These are phyloP conservation scores for Lachnellula hyalina DNA, from an alignment of 2,329 filamentous ascomycete genomes.

Conservation along the genomic window DNA sequence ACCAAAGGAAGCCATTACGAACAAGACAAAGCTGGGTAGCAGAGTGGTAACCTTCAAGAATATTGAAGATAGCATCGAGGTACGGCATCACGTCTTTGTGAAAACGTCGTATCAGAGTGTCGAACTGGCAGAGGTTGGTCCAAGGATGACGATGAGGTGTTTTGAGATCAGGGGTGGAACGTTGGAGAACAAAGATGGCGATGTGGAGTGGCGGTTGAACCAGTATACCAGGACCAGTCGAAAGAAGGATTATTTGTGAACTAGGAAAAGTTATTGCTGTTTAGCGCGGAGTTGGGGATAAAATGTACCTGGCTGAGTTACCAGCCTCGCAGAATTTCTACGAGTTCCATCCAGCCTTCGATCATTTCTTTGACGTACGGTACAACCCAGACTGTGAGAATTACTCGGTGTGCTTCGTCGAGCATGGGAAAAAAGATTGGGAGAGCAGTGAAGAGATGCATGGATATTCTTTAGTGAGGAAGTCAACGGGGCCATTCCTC, in stretches of 20 bases:
- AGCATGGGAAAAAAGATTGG: slow-evolving; percentile 3
- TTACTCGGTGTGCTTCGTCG: slow-evolving; percentile 9
- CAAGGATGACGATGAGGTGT: slow-evolving; percentile 92
- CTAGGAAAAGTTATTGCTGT: slow-evolving; percentile 16
- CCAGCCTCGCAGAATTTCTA: not conserved
- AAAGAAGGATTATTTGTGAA: slow-evolving; percentile 92
- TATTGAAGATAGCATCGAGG: slow-evolving; percentile 87
- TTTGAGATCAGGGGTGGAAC: slow-evolving; percentile 93
- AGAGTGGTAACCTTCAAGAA: slow-evolving; percentile 93
- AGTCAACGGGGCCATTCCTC: too few species aligned
- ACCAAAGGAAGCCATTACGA: slow-evolving; percentile 70
- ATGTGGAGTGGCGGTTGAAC: slow-evolving; percentile 93
- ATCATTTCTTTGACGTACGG: slow-evolving; percentile 11
- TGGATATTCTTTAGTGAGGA: not conserved
- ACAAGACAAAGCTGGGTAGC: slow-evolving; percentile 71
- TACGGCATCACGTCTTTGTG: slow-evolving; percentile 91
- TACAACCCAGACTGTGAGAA: slow-evolving; percentile 12
- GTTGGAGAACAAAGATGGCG: slow-evolving; percentile 88
- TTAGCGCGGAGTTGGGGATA: slow-evolving; percentile 31
- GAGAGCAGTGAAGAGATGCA: slow-evolving; percentile 2
- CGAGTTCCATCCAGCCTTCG: slow-evolving; percentile 8
- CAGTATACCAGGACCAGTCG: slow-evolving; percentile 89
- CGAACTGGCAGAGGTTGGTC: slow-evolving; percentile 83
- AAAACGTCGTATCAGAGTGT: slow-evolving; percentile 86
- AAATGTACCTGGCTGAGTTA: not conserved